These are phyloP conservation scores for Fusarium humuli DNA, from an alignment of 2,329 filamentous ascomycete species.

Conservation along the genomic window DNA sequence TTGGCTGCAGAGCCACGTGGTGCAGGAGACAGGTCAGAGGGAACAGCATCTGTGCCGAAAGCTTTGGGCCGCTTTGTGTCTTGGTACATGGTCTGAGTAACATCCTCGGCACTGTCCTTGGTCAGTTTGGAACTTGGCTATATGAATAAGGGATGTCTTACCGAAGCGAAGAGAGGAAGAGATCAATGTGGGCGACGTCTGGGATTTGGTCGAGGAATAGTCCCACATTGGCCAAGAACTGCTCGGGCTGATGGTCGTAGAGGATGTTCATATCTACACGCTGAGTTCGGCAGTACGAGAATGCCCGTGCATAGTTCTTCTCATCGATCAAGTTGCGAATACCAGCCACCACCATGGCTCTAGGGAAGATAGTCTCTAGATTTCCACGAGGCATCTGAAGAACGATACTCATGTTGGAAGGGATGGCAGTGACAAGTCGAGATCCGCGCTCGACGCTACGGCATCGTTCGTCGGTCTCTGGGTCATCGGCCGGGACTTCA, in stretches of 20 bases:
- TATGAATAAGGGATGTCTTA: constrained; percentile 53
- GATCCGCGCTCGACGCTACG: constrained; percentile 91
- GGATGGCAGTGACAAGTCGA: constrained; percentile 87
- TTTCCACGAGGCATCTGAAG: constrained; percentile 97
- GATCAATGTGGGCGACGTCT: constrained; percentile 84
- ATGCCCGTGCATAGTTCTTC: constrained; percentile 85
- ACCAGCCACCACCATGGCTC: constrained; percentile 90
- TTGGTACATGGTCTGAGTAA: constrained; percentile 92
- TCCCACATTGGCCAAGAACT: constrained; percentile 81
- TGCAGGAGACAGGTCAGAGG: constrained; percentile 24
- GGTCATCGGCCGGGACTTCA: constrained; percentile 86
- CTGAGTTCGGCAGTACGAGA: constrained; percentile 88
- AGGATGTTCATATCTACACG: constrained; percentile 98
- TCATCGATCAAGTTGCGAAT: constrained; percentile 84
- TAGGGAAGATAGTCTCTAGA: constrained; percentile 91
- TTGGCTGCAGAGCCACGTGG: constrained; percentile 61
- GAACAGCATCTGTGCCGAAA: constrained; percentile 2
- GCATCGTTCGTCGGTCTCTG: constrained; percentile 91
- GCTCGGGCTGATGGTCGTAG: constrained; percentile 88
- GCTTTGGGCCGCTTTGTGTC: constrained; percentile 72
- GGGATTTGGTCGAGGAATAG: constrained; percentile 87
- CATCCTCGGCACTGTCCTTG: constrained; percentile 80
- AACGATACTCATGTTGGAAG: constrained; percentile 84
- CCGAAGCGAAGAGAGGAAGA: constrained; percentile 89
- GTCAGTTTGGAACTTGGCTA: constrained; percentile 41